phyloP scores from a whole-genome alignment of 1,284 basidiomycete species.

The Apiotrichum veenhuisii region DNA sequence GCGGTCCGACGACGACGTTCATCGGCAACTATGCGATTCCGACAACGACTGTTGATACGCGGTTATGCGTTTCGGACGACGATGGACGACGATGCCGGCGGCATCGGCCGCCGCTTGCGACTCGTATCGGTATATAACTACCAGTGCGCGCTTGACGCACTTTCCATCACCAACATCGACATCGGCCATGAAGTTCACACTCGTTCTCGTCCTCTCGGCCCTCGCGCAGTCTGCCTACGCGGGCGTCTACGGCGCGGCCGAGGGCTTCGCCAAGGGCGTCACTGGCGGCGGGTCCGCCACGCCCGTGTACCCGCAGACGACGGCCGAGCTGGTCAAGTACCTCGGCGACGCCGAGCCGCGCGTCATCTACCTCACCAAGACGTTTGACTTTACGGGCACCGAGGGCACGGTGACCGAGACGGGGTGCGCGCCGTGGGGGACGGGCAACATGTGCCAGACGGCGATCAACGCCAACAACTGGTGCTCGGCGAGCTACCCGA shows the following conservation, averaged over 20 bases:
- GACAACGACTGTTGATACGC: too few species aligned
- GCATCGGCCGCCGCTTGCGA: too few species aligned
- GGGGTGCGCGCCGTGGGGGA: neutral
- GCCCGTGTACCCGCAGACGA: neutral
- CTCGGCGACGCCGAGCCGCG: neutral
- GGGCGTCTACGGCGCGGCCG: neutral
- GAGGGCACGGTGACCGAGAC: neutral
- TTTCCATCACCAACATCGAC: too few species aligned
- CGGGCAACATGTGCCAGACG: neutral
- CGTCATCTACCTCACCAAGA: neutral
- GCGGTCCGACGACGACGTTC: too few species aligned
- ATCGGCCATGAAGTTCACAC: too few species aligned
- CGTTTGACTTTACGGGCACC: neutral
- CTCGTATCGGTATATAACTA: too few species aligned
- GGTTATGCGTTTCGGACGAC: too few species aligned
- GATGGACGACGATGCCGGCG: too few species aligned
- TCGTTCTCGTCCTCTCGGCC: neutral
- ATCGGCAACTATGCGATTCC: too few species aligned
- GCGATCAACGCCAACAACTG: neutral
- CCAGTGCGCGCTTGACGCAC: too few species aligned
- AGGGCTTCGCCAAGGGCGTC: neutral
- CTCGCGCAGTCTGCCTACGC: neutral
- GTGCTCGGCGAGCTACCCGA: neutral
- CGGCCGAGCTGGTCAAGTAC: neutral
- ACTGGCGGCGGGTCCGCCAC: neutral